Conservation (phyloP, 106 monocot species). For the Dioscorea alata region DNA sequence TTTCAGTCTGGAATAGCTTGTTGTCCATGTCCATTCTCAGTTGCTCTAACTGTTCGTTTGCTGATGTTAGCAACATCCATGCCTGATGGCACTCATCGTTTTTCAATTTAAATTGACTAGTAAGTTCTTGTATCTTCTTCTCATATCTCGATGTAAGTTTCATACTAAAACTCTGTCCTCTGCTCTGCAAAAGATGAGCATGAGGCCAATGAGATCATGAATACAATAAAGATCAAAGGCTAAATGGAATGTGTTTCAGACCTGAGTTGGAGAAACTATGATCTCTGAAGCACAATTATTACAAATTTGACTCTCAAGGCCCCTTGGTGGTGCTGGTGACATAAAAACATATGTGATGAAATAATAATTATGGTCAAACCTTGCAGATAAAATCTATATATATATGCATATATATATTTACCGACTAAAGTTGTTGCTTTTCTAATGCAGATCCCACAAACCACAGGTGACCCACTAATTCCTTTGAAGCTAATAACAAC, state of each 20-base stretch:
- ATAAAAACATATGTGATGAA: constrained; percentile 2
- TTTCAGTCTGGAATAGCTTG: constrained; percentile 39
- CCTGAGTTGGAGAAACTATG: constrained; percentile 49
- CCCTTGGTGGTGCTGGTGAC: constrained; percentile 16
- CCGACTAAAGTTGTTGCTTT: constrained; percentile 42
- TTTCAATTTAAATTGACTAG: constrained; percentile 48
- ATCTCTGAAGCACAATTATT: constrained; percentile 48
- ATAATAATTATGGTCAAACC: background rate
- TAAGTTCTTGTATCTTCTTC: constrained; percentile 64
- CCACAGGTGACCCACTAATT: constrained; percentile 42
- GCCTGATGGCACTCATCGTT: constrained; percentile 76
- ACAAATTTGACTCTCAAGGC: constrained; percentile 33
- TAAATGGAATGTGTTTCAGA: constrained; percentile 8
- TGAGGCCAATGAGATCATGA: background rate
- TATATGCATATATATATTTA: constrained; percentile 2
- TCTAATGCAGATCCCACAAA: constrained; percentile 70
- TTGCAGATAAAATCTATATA: background rate
- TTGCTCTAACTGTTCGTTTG: constrained; percentile 58
- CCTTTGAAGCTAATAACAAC: constrained; percentile 49
- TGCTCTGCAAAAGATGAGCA: constrained; percentile 34
- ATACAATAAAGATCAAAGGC: background rate
- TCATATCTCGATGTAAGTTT: constrained; percentile 52
- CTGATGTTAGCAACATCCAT: constrained; percentile 57
- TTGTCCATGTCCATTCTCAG: constrained; percentile 58
- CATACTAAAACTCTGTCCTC: constrained; percentile 14